phyloP scores from a whole-genome alignment of 108 stramenopile species.

The Nitzschia sp. region DNA sequence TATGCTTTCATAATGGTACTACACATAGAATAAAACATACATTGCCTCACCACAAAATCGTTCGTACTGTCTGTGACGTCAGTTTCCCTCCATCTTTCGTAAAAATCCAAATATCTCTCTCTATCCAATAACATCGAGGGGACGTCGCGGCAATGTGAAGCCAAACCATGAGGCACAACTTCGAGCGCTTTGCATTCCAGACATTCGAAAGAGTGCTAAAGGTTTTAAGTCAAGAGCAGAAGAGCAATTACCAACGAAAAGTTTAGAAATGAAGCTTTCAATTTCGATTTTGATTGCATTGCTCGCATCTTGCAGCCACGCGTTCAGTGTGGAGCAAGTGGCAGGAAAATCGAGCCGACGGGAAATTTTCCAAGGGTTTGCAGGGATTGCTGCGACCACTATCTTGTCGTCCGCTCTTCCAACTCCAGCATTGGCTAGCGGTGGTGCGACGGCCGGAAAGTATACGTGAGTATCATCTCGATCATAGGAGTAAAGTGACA shows the following conservation, averaged over 20 bases:
- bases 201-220: too few relatives aligned
- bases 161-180: background rate
- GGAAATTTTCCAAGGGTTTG: background rate
- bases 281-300: background rate
- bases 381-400: background rate
- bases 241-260: background rate
- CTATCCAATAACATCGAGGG: too few relatives aligned
- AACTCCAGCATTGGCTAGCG: slow-evolving; percentile 46
- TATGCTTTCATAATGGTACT: too few relatives aligned
- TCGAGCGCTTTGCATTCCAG: too few relatives aligned
- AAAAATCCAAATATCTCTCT: too few relatives aligned
- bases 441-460: slow-evolving; percentile 87
- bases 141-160: too few relatives aligned
- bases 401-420: slow-evolving; percentile 12
- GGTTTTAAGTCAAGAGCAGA: too few relatives aligned
- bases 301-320: background rate
- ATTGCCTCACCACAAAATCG: too few relatives aligned
- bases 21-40: too few relatives aligned
- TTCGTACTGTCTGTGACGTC: too few relatives aligned
- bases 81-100: too few relatives aligned
- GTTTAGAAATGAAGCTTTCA: background rate
- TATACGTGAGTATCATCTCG: slow-evolving; percentile 57
- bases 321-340: background rate
- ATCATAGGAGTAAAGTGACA: background rate
- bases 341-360: background rate